These are phyloP conservation scores for Phyllosticta citribraziliensis DNA, from an alignment of 2,329 filamentous ascomycete genomes.

Conservation along the genomic window DNA sequence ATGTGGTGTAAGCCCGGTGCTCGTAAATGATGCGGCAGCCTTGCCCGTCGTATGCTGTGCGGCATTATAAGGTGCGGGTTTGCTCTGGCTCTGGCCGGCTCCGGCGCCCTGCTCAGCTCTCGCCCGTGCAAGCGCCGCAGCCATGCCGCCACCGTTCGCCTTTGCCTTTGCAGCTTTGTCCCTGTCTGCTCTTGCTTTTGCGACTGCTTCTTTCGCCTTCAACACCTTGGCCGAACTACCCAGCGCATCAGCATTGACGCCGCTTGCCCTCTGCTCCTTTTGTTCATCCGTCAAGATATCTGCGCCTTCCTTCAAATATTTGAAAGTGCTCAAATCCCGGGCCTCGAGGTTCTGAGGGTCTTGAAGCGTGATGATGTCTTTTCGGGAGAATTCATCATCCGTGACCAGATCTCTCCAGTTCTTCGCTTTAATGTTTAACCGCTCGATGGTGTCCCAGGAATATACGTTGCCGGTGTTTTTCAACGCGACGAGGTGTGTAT, in stretches of 20 bases:
- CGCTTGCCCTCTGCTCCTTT: conserved; percentile 54
- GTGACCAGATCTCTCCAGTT: conserved; percentile 87
- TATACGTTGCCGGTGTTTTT: conserved; percentile 88
- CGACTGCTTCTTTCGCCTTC: conserved; percentile 87
- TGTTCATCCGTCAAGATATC: conserved; percentile 58
- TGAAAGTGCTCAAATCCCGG: conserved; percentile 77
- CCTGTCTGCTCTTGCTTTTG: conserved; percentile 70
- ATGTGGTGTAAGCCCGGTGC: conserved; percentile 83
- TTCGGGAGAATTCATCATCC: conserved; percentile 75
- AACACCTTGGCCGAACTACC: conserved; percentile 76
- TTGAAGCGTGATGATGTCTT: conserved; percentile 92
- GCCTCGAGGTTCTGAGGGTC: conserved; percentile 84
- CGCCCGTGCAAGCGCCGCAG: conserved; percentile 16
- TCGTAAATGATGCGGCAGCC: conserved; percentile 90
- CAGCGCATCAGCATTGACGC: conserved; percentile 69
- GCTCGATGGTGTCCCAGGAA: conserved; percentile 87
- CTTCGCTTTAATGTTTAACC: conserved; percentile 93
- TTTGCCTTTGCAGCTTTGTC: conserved; percentile 25
- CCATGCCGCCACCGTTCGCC: conserved; percentile 16
- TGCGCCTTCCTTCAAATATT: conserved; percentile 75
- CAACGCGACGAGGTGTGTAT: conserved; percentile 90
- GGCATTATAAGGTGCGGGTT: conserved; percentile 62
- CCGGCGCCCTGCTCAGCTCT: conserved; percentile 16
- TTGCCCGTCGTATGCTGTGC: conserved; percentile 83
- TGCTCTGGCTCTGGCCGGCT: conserved; percentile 16